Percentiles rank a stretch among this genome's conserved stretches.
These are phyloP conservation scores for Remersonia thermophila DNA, from an alignment of 2,329 filamentous ascomycete species.

Conservation along the genomic window DNA sequence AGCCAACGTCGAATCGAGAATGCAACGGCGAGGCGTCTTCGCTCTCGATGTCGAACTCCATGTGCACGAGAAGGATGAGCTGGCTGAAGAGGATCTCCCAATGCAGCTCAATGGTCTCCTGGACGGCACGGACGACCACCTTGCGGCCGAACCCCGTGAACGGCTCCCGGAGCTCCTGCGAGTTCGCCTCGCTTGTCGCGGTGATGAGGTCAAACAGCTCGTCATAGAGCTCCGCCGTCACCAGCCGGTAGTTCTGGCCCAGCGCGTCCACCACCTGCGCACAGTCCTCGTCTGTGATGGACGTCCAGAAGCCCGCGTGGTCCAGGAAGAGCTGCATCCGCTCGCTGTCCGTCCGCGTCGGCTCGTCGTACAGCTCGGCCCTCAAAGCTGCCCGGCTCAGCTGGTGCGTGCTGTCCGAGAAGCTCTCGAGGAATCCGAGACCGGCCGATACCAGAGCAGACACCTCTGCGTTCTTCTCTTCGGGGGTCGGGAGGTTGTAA, in stretches of 20 bases:
- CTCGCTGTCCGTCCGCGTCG: constrained; percentile 56
- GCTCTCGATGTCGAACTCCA: constrained; percentile 70
- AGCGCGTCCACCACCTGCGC: constrained; percentile 56
- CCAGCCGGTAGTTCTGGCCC: constrained; percentile 51
- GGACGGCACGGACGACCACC: constrained; percentile 60
- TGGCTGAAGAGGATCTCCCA: constrained; percentile 70
- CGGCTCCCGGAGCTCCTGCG: constrained; percentile 35
- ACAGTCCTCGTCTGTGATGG: constrained; percentile 73
- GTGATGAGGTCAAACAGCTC: constrained; percentile 37
- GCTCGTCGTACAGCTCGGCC: constrained; percentile 62
- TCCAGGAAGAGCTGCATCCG: constrained; percentile 70
- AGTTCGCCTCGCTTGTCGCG: constrained; percentile 32
- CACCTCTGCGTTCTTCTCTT: constrained; percentile 40
- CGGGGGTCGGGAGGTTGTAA: constrained; percentile 49
- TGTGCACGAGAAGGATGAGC: constrained; percentile 69
- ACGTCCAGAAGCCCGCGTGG: constrained; percentile 62
- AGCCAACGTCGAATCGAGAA: constrained; percentile 50
- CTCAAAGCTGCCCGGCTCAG: constrained; percentile 56
- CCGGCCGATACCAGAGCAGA: constrained; percentile 58
- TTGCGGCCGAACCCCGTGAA: constrained; percentile 67
- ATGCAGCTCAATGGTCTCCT: constrained; percentile 64
- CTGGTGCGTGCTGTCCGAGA: constrained; percentile 57
- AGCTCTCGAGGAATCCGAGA: constrained; percentile 54
- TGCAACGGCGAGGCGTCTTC: constrained; percentile 51
- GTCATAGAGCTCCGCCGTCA: constrained; percentile 41